Evolutionary conservation across 768 basidiomycete species (phyloP), one percentile per base, ranked within the genome.

Genomic region (Rhizopogon vesiculosus): DNA sequence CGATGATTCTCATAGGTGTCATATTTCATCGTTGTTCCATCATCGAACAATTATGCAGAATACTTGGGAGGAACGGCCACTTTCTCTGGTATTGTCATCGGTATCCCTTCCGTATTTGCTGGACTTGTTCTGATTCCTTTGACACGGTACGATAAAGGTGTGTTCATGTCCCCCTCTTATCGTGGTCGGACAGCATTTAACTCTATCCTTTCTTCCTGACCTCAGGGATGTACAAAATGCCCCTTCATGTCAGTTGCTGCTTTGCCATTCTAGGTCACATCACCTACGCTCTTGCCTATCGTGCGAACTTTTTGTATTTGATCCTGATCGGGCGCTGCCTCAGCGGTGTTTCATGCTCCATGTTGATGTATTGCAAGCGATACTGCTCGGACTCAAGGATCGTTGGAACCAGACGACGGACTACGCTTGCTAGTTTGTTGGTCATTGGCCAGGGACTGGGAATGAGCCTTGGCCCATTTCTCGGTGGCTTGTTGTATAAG

Each of bases 301-400:
- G 64, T 16, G 74, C 79, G 31, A 72, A 81, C 63, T 83, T 74
- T 64, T 78, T 88, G 10, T 87, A 88, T 65, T 74, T 88, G 59
- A 86, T 87, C 60, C 80, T 89, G 58, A 75, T 87, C 35, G 85
- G 84, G 5, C 83, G 87, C n/a, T 81, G 84, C 51, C 78, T 87
- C 31, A 76, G 73, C 38, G 86, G 86, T 1, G 61, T 86, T 40
- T 78, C 78, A 6, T 86, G 85, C 63, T 78, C 82, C 3, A 73
- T 78, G 28, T 85, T 81, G 73, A 81, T 89, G 84, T 87, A 86
- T 68, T 72, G 69, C 61, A 87, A 86, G 61, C 77, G 83, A 13
- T 88, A 84, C 64, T 88, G 86, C 65, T 79, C 78, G 9, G 87
- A 88, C 64, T 78, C 82, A 3, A 80, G 81, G 16, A 77, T 88